A percentile compares a stretch with the other conserved stretches of the same genome.
phyloP scores from a whole-genome alignment of 2,329 filamentous ascomycete genomes.

The Biscogniauxia sp. region DNA sequence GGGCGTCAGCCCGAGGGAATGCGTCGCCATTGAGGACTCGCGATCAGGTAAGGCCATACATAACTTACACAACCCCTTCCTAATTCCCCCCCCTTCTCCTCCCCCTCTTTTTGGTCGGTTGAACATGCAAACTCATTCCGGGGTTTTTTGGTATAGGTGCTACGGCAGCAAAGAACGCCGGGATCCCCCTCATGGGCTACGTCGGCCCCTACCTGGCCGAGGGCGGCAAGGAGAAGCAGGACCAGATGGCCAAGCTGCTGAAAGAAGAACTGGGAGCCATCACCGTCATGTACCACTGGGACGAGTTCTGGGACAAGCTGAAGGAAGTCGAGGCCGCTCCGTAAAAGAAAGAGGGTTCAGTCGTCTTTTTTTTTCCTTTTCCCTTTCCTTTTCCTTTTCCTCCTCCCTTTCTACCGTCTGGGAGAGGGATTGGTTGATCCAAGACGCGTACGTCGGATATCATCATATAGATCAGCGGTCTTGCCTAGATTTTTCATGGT shows the following conservation, averaged over 20 bases:
- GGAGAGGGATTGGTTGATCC: background rate
- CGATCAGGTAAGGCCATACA: constrained; percentile 9
- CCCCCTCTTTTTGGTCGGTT: too few relatives aligned
- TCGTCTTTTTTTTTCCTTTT: background rate
- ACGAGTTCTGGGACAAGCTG: constrained; percentile 49
- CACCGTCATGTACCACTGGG: constrained; percentile 61
- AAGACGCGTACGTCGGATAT: background rate
- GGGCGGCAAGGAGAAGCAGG: constrained; percentile 50
- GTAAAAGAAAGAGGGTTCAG: background rate
- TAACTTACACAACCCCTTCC: background rate
- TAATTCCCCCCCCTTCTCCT: background rate
- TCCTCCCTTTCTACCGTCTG: background rate
- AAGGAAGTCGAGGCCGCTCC: constrained; percentile 41
- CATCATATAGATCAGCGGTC: background rate
- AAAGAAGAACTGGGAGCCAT: constrained; percentile 57
- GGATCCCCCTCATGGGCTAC: constrained; percentile 80
- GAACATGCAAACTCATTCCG: background rate
- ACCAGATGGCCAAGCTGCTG: constrained; percentile 63
- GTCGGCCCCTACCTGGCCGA: constrained; percentile 69
- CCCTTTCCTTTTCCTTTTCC: background rate
- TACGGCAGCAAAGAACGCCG: constrained; percentile 61
- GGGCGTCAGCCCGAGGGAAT: constrained; percentile 68
- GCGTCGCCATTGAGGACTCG: constrained; percentile 83
- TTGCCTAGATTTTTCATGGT: background rate
- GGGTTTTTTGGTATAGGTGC: background rate